Percentiles rank a stretch among this genome's conserved stretches.
These are phyloP conservation scores for Coleophoma eucalyptorum DNA, from an alignment of 2,329 filamentous ascomycete genomes.

Conservation along the genomic window DNA sequence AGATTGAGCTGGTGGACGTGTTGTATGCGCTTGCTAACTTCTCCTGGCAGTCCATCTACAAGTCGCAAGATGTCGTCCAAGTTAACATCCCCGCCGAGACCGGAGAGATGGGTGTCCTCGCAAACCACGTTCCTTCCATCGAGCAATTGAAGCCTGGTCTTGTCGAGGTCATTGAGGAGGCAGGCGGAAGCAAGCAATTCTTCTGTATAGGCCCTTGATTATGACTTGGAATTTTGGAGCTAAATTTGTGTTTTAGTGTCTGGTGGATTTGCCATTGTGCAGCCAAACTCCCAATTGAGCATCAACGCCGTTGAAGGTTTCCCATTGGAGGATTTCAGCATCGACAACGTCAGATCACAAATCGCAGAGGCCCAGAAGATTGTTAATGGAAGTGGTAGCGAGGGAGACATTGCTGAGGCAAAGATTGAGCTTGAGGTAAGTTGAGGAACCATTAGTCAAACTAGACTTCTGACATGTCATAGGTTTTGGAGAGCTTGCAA, in stretches of 20 bases:
- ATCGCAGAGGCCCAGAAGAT: constrained; percentile 96
- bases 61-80: constrained; percentile 73
- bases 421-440: constrained; percentile 98
- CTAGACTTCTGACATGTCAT: constrained; percentile 30
- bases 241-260: constrained; percentile 59
- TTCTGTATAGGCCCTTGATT: constrained; percentile 69
- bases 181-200: constrained; percentile 87
- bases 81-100: constrained; percentile 98
- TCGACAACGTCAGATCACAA: constrained; percentile 83
- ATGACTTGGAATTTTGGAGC: not conserved
- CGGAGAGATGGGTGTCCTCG: constrained; percentile 98
- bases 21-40: constrained; percentile 8
- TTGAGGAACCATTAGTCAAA: constrained; percentile 2
- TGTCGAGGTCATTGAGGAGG: constrained; percentile 94
- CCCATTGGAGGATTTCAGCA: constrained; percentile 92
- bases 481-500: constrained; percentile 84
- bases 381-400: constrained; percentile 82
- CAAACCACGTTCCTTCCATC: constrained; percentile 97
- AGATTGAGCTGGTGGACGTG: too few relatives aligned
- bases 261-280: constrained; percentile 93
- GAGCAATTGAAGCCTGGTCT: constrained; percentile 98
- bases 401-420: constrained; percentile 96
- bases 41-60: constrained; percentile 61
- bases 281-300: constrained; percentile 91
- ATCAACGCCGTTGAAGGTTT: constrained; percentile 98